A percentile compares a stretch with the other conserved stretches of the same genome.
Evolutionary conservation across 257 asterid genomes (phyloP).

Genomic region (Primulina huaijiensis): DNA sequence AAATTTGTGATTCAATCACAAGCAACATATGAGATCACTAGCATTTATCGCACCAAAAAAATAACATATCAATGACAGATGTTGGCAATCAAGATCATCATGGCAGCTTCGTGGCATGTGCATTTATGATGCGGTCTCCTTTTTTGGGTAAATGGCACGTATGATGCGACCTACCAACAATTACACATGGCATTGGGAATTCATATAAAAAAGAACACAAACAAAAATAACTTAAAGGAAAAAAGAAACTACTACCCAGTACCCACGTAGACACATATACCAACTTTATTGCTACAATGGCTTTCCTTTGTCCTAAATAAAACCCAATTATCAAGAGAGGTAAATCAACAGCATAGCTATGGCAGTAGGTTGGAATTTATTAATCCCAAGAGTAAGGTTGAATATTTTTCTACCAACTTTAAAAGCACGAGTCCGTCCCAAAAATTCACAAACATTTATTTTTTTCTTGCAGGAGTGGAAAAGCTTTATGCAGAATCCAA

Average conservation of each 20-base stretch:
- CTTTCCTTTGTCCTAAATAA: background rate
- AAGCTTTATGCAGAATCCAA: background rate
- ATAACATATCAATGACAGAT: background rate
- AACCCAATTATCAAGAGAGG: constrained; percentile 5
- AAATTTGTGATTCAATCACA: background rate
- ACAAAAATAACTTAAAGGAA: background rate
- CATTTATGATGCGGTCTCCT: background rate
- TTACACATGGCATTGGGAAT: background rate
- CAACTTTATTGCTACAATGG: background rate
- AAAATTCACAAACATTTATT: background rate
- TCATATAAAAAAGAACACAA: background rate
- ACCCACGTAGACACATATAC: background rate
- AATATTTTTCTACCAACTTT: background rate
- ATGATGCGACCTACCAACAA: background rate
- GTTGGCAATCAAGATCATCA: constrained; percentile 16
- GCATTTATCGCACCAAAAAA: background rate
- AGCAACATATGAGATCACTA: background rate
- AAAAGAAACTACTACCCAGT: background rate
- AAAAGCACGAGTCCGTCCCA: background rate
- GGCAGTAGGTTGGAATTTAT: background rate
- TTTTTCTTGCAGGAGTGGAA: background rate
- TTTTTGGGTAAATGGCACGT: background rate
- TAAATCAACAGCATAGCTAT: background rate
- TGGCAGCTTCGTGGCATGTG: background rate
- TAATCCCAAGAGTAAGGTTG: background rate